These are phyloP conservation scores for Serendipita sp. DNA, from an alignment of 768 basidiomycete species.

Conservation along the genomic window DNA sequence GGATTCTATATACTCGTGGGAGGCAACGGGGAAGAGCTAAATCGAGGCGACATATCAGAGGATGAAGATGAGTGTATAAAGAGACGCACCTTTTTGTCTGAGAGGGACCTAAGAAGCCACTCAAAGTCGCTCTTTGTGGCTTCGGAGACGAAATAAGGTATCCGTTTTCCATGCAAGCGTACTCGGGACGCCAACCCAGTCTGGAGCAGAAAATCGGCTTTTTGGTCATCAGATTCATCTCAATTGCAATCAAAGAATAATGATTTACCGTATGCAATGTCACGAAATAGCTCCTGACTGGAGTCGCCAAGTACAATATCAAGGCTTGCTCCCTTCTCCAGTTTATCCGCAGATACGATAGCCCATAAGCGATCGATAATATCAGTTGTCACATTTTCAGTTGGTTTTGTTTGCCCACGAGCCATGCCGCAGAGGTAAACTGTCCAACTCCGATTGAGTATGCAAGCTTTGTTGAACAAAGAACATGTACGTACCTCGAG, in stretches of 20 bases:
- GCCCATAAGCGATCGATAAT: constrained; percentile 65
- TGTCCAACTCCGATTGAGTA: not conserved
- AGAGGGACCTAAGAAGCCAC: constrained; percentile 76
- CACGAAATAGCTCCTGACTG: constrained; percentile 78
- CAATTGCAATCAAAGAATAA: not conserved
- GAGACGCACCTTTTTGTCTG: constrained; percentile 26
- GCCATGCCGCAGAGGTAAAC: not conserved
- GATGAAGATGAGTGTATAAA: not conserved
- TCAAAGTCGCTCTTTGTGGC: constrained; percentile 89
- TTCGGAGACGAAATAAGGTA: constrained; percentile 90
- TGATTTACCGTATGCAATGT: constrained; percentile 62
- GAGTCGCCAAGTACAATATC: constrained; percentile 78
- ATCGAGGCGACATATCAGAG: no score
- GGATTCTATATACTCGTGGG: no score
- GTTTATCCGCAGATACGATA: constrained; percentile 35
- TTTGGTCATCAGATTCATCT: constrained; percentile 10
- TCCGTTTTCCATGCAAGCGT: constrained; percentile 90
- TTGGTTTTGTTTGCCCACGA: constrained; percentile 25
- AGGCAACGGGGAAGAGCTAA: no score
- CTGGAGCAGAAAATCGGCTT: constrained; percentile 87
- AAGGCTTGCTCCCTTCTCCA: constrained; percentile 43
- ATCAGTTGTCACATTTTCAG: constrained; percentile 35
- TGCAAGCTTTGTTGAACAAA: not conserved
- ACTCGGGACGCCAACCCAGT: constrained; percentile 71
- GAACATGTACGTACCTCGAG: constrained; percentile 44